These are phyloP conservation scores for Pichia phayaonensis DNA, from an alignment of 805 yeast genomes.

Conservation along the genomic window DNA sequence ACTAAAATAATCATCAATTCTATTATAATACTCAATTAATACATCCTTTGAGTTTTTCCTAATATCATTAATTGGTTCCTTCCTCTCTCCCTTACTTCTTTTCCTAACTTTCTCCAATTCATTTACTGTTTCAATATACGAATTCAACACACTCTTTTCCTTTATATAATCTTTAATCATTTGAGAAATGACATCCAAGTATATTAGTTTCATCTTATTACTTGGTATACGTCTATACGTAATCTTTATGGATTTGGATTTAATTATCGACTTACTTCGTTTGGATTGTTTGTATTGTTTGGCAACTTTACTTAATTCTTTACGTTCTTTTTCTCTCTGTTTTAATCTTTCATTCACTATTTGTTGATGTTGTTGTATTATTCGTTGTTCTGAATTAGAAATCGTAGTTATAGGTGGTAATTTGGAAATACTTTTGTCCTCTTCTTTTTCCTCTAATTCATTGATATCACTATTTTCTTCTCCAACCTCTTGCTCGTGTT, in stretches of 20 bases:
- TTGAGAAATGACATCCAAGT: slow-evolving; percentile 29
- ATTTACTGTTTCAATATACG: not conserved
- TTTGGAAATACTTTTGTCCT: not conserved
- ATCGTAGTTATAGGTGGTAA: not conserved
- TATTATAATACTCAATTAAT: slow-evolving; percentile 17
- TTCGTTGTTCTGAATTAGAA: not conserved
- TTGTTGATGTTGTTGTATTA: slow-evolving; percentile 1
- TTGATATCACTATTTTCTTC: not conserved
- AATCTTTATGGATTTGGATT: slow-evolving; percentile 13
- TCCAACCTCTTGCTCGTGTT: not conserved
- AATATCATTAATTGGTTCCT: not conserved
- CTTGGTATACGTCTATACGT: slow-evolving; percentile 23
- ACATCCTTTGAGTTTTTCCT: slow-evolving; percentile 3
- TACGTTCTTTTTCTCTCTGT: not conserved
- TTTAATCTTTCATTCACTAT: not conserved
- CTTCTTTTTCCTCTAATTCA: not conserved
- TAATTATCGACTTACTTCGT: not conserved
- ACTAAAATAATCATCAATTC: slow-evolving; percentile 24
- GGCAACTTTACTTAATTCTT: not conserved
- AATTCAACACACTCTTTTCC: slow-evolving; percentile 12
- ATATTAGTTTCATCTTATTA: slow-evolving; percentile 23
- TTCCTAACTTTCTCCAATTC: not conserved
- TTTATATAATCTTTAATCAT: slow-evolving; percentile 24
- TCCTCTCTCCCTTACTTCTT: not conserved
- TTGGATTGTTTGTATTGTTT: not conserved